phyloP scores from a whole-genome alignment of 805 yeast genomes.

The Candida vartiovaarae region DNA sequence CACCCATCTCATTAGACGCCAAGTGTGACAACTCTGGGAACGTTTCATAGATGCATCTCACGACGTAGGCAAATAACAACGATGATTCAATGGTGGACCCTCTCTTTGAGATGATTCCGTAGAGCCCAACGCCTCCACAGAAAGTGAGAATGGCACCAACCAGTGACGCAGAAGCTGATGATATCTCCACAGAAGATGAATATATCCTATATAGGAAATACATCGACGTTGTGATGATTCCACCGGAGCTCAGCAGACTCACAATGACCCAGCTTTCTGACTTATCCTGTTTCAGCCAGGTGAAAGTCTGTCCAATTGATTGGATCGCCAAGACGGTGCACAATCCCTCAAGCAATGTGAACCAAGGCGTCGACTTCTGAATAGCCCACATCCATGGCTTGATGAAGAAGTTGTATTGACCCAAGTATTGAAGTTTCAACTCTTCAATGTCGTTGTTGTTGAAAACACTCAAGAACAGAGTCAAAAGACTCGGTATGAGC shows the following conservation, averaged over 20 bases:
- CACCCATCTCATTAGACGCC: slow-evolving; percentile 36
- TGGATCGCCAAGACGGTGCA: slow-evolving; percentile 90
- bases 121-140: slow-evolving; percentile 66
- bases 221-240: slow-evolving; percentile 65
- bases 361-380: slow-evolving; percentile 79
- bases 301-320: slow-evolving; percentile 77
- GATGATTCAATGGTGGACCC: slow-evolving; percentile 93
- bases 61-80: slow-evolving; percentile 80
- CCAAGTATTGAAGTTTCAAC: slow-evolving; percentile 16
- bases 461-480: slow-evolving; percentile 56
- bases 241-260: slow-evolving; percentile 64
- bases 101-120: slow-evolving; percentile 73
- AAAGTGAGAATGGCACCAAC: slow-evolving; percentile 80
- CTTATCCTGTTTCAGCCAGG: slow-evolving; percentile 53
- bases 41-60: slow-evolving; percentile 86
- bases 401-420: slow-evolving; percentile 33
- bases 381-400: slow-evolving; percentile 67
- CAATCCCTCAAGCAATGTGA: slow-evolving; percentile 87
- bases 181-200: slow-evolving; percentile 58
- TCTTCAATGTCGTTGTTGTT: slow-evolving; percentile 25
- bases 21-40: slow-evolving; percentile 77
- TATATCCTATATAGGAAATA: slow-evolving; percentile 81
- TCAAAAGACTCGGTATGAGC: slow-evolving; percentile 72
- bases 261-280: slow-evolving; percentile 75
- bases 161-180: slow-evolving; percentile 68